Percentiles rank a stretch among this genome's conserved stretches.
Conservation (phyloP, 2,329 filamentous ascomycete genomes). For the Ophidiomyces ophidiicola region DNA sequence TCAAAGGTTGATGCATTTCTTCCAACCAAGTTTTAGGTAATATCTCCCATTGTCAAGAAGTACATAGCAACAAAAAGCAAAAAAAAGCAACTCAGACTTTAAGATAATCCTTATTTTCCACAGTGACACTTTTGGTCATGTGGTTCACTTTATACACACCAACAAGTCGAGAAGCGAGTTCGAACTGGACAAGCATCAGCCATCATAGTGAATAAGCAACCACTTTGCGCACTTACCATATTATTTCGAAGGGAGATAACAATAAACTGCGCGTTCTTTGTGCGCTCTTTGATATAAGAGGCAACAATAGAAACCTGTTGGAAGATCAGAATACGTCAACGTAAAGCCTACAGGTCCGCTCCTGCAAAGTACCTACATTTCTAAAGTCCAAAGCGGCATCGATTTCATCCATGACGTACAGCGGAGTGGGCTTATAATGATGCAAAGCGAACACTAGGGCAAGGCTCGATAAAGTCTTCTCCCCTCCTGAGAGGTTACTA, state of each 20-base stretch:
- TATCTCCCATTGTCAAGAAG: neutral
- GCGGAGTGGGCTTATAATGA: constrained; percentile 91
- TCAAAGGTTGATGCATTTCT: no score
- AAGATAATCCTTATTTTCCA: constrained; percentile 73
- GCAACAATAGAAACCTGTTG: constrained; percentile 88
- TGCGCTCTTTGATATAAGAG: constrained; percentile 97
- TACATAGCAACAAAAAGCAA: no score
- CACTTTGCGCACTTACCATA: constrained; percentile 46
- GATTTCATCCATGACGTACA: constrained; percentile 99
- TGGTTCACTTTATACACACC: constrained; percentile 99
- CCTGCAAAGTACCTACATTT: constrained; percentile 56
- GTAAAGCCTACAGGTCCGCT: neutral
- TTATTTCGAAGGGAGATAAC: constrained; percentile 97
- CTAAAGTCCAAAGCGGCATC: constrained; percentile 95
- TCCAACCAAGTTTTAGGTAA: no score
- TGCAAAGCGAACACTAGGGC: constrained; percentile 96
- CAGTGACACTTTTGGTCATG: constrained; percentile 88
- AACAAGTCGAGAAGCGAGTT: constrained; percentile 85
- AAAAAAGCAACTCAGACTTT: constrained; percentile 11
- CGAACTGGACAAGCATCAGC: constrained; percentile 45
- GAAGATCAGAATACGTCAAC: neutral
- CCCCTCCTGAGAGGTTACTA: constrained; percentile 83
- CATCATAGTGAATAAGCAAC: neutral
- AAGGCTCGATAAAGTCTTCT: constrained; percentile 89
- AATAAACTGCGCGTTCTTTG: constrained; percentile 98